A percentile compares a stretch with the other conserved stretches of the same genome.
Conservation (phyloP, 2,329 filamentous ascomycete species). For the Tympanopsis confertula region DNA sequence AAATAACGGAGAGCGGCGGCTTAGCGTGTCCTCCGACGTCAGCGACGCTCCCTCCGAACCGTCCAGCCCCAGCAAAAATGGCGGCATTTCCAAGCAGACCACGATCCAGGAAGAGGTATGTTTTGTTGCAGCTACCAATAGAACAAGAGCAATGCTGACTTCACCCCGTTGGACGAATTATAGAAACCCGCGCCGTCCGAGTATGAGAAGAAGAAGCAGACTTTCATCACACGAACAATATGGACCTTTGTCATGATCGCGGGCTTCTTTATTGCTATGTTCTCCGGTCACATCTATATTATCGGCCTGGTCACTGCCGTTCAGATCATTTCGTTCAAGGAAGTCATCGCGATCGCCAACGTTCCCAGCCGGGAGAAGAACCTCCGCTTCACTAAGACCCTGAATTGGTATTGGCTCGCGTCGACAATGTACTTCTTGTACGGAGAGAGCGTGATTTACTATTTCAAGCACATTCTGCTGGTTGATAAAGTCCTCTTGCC, state of each 20-base stretch:
- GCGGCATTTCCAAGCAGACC: conserved; percentile 9
- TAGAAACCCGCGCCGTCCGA: conserved; percentile 39
- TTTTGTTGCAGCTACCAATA: too few species aligned
- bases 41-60: conserved; percentile 36
- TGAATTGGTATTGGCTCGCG: conserved; percentile 99
- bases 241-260: conserved; percentile 98
- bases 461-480: conserved; percentile 96
- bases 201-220: conserved; percentile 97
- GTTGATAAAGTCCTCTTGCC: conserved; percentile 88
- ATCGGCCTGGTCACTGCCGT: conserved; percentile 84
- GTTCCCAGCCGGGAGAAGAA: conserved; percentile 85
- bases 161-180: conserved; percentile 4
- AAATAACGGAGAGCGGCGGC: conserved; percentile 21
- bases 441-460: conserved; percentile 97
- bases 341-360: conserved; percentile 95
- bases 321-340: conserved; percentile 96
- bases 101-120: conserved; percentile 1
- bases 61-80: conserved; percentile 34
- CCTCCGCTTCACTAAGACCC: conserved; percentile 82
- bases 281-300: conserved; percentile 95
- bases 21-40: conserved; percentile 39
- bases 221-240: conserved; percentile 90
- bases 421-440: conserved; percentile 99
- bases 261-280: conserved; percentile 81
- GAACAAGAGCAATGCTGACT: too few species aligned